Conservation (phyloP, 148 eudicot species). For the Drosera capensis region DNA sequence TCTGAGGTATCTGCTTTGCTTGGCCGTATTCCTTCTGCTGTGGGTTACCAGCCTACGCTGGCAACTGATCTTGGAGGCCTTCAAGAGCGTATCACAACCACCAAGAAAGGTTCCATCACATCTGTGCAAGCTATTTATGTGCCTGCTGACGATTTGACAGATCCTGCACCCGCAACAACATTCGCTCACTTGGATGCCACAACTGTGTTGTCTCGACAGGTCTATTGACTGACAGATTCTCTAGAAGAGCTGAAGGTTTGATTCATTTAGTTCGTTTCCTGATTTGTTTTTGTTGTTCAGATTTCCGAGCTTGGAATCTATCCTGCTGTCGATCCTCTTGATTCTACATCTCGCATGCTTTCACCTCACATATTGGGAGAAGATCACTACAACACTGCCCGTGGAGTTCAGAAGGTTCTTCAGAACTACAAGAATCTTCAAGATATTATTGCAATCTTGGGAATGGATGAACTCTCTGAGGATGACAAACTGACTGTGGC, state of each 20-base stretch:
- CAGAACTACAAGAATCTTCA: slow-evolving; percentile 96
- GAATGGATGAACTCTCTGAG: slow-evolving; percentile 98
- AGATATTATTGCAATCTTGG: slow-evolving; percentile 95
- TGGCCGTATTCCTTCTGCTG: slow-evolving; percentile 98
- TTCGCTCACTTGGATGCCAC: slow-evolving; percentile 99
- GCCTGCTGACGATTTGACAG: slow-evolving; percentile 89
- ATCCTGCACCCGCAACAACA: slow-evolving; percentile 88
- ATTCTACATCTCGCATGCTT: slow-evolving; percentile 95
- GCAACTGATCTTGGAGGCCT: slow-evolving; percentile 99
- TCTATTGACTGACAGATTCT: too few relatives aligned
- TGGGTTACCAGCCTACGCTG: slow-evolving; percentile 96
- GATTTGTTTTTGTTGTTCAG: slow-evolving; percentile 14
- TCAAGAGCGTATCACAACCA: slow-evolving; percentile 95
- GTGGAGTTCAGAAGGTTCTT: slow-evolving; percentile 90
- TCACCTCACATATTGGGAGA: slow-evolving; percentile 95
- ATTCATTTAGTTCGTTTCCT: too few relatives aligned
- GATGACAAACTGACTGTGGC: slow-evolving; percentile 93
- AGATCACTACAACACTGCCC: slow-evolving; percentile 90
- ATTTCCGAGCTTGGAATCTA: slow-evolving; percentile 99
- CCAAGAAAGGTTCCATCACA: slow-evolving; percentile 93
- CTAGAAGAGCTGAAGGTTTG: too few relatives aligned
- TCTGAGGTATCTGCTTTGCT: slow-evolving; percentile 99
- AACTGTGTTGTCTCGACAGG: slow-evolving; percentile 93
- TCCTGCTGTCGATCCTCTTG: slow-evolving; percentile 95
- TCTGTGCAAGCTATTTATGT: slow-evolving; percentile 97